Evolutionary conservation across 2,329 filamentous ascomycete species (phyloP), one percentile per base, ranked within the genome.

Genomic region (Xenoacremonium recifei): DNA sequence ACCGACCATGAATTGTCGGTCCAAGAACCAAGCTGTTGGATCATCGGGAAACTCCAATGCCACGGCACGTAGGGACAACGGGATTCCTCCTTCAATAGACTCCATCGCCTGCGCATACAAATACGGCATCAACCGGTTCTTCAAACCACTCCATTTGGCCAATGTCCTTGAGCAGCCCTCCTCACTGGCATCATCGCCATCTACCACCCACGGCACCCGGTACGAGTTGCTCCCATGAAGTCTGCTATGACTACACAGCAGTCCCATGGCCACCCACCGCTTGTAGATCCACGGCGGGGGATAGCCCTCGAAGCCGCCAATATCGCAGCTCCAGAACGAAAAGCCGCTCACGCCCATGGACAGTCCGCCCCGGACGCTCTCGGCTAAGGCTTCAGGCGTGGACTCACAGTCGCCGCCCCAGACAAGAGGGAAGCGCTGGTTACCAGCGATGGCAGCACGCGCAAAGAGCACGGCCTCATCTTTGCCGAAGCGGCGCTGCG

Each of bases 321-420:
- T 87, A 56, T 87, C 84, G 49, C 79, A 81, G 23, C 79, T 81
- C 82, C 83, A 87, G 64, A 81, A 86, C 11, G 77, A 75, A 60
- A 81, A 85, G 3, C 82, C 82, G 33, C 75, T 80, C 2, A 87
- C 66, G 12, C 80, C 79, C 32, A 86, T 72, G 7, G 76, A 78
- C 2, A 87, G 65, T 0, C 83, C 83, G 12, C 83, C 84, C 7
- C 83, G 79, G 6, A 87, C 64, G 1, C 80, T 84, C 65, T 89
- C 85, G 4, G 82, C 85, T 70, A 89, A 83, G 13, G 84, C 85
- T 55, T 85, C 82, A 33, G 83, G 80, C 1, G 84, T 88, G 21
- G 79, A 84, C 63, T 89, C 85, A 61, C 84, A 87, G 66, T 89
- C 85, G 40, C 85, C 85, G 23, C 85, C 85, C 85, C 85, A 88